Evolutionary conservation across 2,329 filamentous ascomycete genomes (phyloP).

Genomic region (Boeremia exigua): DNA sequence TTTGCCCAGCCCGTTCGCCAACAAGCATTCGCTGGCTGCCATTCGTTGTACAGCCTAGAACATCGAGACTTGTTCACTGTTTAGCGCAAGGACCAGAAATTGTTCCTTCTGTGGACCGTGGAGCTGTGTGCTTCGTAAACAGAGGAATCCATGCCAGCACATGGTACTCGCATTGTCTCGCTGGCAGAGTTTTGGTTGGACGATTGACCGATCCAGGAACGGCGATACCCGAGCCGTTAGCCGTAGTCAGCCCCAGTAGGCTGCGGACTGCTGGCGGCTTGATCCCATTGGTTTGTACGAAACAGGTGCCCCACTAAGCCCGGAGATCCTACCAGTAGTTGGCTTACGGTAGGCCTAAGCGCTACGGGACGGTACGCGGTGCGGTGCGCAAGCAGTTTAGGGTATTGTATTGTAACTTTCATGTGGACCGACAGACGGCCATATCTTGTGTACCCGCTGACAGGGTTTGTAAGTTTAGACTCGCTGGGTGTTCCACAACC

Average conservation of each 20-base stretch:
- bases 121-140: background rate
- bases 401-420: too few relatives aligned
- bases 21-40: too few relatives aligned
- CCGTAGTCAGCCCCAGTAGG: background rate
- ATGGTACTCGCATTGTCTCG: background rate
- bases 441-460: too few relatives aligned
- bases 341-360: too few relatives aligned
- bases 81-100: background rate
- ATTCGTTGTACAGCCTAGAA: too few relatives aligned
- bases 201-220: background rate
- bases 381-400: too few relatives aligned
- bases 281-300: background rate
- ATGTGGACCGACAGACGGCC: too few relatives aligned
- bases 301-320: too few relatives aligned
- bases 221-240: conserved; percentile 1
- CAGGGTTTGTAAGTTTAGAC: too few relatives aligned
- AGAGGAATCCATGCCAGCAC: background rate
- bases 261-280: background rate
- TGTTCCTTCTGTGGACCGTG: background rate
- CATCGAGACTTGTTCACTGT: background rate
- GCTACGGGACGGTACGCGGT: too few relatives aligned
- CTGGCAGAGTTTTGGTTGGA: background rate
- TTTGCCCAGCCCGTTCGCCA: too few relatives aligned
- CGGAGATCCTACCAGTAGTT: background rate
- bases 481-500: too few relatives aligned